Percentiles rank a stretch among this genome's conserved stretches.
Conservation (phyloP, 257 asterid genomes). For the Rubia yunnanensis region DNA sequence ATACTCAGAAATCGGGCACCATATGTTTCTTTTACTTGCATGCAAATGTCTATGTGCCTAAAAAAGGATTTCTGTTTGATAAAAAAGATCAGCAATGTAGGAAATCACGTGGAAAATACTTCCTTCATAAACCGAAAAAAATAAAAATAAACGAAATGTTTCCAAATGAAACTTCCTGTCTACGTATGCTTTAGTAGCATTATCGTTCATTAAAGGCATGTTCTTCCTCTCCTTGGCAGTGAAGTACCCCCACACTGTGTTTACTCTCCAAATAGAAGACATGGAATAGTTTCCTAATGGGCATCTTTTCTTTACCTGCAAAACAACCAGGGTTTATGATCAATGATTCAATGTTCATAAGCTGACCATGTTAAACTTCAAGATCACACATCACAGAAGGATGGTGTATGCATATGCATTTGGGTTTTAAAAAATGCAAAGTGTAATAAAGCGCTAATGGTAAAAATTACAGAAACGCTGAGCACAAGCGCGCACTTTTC, state of each 20-base stretch:
- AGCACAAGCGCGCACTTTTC: too few relatives aligned
- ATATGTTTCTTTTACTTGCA: too few relatives aligned
- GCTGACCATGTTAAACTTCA: background rate
- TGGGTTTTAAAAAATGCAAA: too few relatives aligned
- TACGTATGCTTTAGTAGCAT: background rate
- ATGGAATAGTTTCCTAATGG: background rate
- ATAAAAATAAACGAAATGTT: background rate
- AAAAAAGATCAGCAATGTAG: background rate
- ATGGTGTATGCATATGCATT: background rate
- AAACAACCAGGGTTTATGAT: background rate
- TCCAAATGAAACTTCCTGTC: background rate
- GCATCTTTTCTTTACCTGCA: conserved; percentile 2
- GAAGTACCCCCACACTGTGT: background rate
- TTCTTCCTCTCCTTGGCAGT: background rate
- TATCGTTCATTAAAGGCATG: background rate
- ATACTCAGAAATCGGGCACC: too few relatives aligned
- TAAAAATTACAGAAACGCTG: too few relatives aligned
- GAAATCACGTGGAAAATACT: background rate
- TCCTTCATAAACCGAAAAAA: background rate
- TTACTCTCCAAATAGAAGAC: background rate
- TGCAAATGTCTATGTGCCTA: too few relatives aligned
- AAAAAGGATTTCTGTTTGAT: too few relatives aligned
- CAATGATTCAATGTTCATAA: background rate
- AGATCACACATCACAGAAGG: background rate
- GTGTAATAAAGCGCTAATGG: too few relatives aligned